Conservation (phyloP, 352 stramenopile species). For the Pythium dissotocum region DNA sequence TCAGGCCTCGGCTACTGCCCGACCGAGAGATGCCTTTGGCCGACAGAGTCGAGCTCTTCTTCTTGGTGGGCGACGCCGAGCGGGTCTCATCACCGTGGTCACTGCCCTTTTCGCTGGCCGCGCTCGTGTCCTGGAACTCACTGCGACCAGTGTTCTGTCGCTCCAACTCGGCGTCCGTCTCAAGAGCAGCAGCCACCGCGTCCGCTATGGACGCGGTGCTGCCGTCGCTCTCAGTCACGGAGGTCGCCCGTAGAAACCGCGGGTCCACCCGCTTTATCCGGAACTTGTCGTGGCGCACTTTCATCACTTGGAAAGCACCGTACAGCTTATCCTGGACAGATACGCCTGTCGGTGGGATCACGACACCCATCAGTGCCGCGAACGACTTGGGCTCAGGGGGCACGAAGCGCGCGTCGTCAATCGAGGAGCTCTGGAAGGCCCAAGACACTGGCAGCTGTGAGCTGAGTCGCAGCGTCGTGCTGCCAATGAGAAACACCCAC, state of each 20-base stretch:
- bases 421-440: constrained; percentile 65
- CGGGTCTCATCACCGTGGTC: constrained; percentile 43
- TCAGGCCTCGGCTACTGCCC: constrained; percentile 39
- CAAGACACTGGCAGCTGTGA: constrained; percentile 62
- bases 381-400: constrained; percentile 65
- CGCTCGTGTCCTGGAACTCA: constrained; percentile 25
- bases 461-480: constrained; percentile 39
- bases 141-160: constrained; percentile 19
- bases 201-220: constrained; percentile 37
- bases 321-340: constrained; percentile 75
- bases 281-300: constrained; percentile 61
- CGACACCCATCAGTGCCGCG: constrained; percentile 39
- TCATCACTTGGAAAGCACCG: constrained; percentile 65
- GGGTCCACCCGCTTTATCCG: constrained; percentile 59
- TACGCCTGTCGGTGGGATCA: constrained; percentile 46
- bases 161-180: constrained; percentile 17
- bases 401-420: constrained; percentile 72
- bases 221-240: constrained; percentile 25
- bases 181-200: constrained; percentile 41
- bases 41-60: constrained; percentile 41
- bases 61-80: constrained; percentile 47
- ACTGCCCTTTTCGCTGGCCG: constrained; percentile 26
- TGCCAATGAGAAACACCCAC: constrained; percentile 57
- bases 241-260: constrained; percentile 40
- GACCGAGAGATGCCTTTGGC: constrained; percentile 33